Evolutionary conservation across 768 basidiomycete species (phyloP).

Genomic region (Pseudohyphozyma bogoriensis): DNA sequence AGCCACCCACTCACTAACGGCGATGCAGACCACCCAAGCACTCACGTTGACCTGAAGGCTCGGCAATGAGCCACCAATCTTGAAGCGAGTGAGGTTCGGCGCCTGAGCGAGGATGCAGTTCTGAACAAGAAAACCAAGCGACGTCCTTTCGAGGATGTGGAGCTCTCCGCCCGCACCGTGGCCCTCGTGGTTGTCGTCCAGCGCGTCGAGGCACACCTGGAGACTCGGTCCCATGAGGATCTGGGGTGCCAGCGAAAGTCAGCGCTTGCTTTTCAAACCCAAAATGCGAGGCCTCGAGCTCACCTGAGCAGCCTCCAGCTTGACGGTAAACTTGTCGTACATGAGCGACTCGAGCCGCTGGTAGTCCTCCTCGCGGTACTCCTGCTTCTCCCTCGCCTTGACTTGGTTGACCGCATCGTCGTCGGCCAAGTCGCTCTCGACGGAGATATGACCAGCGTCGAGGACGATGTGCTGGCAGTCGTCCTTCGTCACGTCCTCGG

Average conservation of each 20-base stretch:
- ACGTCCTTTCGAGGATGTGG: slow-evolving; percentile 85
- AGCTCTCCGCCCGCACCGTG: slow-evolving; percentile 42
- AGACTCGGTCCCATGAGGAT: slow-evolving; percentile 81
- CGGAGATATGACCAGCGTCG: slow-evolving; percentile 92
- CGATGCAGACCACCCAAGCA: neutral
- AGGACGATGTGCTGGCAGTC: slow-evolving; percentile 77
- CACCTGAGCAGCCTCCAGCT: slow-evolving; percentile 82
- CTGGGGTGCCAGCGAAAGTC: slow-evolving; percentile 40
- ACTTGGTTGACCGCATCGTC: slow-evolving; percentile 68
- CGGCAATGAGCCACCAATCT: slow-evolving; percentile 78
- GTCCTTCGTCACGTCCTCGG: slow-evolving; percentile 72
- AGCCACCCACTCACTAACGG: neutral
- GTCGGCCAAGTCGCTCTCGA: slow-evolving; percentile 71
- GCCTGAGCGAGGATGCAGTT: slow-evolving; percentile 84
- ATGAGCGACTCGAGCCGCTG: slow-evolving; percentile 75
- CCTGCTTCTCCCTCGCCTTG: slow-evolving; percentile 67
- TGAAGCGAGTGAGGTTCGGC: slow-evolving; percentile 73
- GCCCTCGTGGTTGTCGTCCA: slow-evolving; percentile 46
- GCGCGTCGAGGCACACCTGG: slow-evolving; percentile 66
- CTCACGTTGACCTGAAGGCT: slow-evolving; percentile 64
- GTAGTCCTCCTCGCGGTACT: slow-evolving; percentile 81
- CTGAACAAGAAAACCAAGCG: slow-evolving; percentile 75
- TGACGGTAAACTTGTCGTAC: slow-evolving; percentile 83
- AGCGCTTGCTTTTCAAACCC: neutral
- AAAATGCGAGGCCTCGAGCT: slow-evolving; percentile 13